Evolutionary conservation across 805 yeast genomes (phyloP).

Genomic region (Ogataea kodamae): DNA sequence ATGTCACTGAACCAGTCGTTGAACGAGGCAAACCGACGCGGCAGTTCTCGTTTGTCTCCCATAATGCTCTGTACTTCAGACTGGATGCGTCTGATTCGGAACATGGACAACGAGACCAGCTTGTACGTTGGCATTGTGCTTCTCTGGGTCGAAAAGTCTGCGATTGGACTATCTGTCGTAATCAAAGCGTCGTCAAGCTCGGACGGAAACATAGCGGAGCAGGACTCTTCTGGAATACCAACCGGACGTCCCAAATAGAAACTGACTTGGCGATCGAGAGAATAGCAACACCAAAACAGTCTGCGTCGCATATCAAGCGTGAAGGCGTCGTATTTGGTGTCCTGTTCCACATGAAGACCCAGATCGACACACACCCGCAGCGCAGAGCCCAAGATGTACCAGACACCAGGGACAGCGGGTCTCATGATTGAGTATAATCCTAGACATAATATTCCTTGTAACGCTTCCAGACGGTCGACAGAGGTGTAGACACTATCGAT

Average conservation of each 20-base stretch:
- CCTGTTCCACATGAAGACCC: constrained; percentile 73
- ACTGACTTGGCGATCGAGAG: constrained; percentile 81
- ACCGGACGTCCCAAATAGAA: constrained; percentile 84
- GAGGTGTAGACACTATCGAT: constrained; percentile 56
- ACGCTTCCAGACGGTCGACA: constrained; percentile 59
- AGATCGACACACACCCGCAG: constrained; percentile 76
- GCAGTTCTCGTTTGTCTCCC: constrained; percentile 69
- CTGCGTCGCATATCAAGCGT: constrained; percentile 68
- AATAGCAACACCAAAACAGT: constrained; percentile 85
- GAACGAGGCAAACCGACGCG: constrained; percentile 52
- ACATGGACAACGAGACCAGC: constrained; percentile 60
- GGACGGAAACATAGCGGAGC: constrained; percentile 69
- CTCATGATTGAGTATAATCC: constrained; percentile 79
- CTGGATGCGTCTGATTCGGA: constrained; percentile 69
- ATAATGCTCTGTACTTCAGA: constrained; percentile 70
- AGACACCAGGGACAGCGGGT: constrained; percentile 87
- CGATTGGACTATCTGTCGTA: constrained; percentile 21
- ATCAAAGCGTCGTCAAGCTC: constrained; percentile 70
- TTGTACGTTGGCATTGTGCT: constrained; percentile 54
- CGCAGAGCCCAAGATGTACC: constrained; percentile 85
- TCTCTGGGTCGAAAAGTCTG: constrained; percentile 39
- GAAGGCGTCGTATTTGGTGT: constrained; percentile 46
- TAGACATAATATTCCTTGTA: constrained; percentile 68
- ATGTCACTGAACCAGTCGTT: constrained; percentile 63
- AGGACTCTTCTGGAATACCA: constrained; percentile 80